These are phyloP conservation scores for Xylaria scruposa DNA, from an alignment of 495 filamentous ascomycete genomes.

Conservation along the genomic window DNA sequence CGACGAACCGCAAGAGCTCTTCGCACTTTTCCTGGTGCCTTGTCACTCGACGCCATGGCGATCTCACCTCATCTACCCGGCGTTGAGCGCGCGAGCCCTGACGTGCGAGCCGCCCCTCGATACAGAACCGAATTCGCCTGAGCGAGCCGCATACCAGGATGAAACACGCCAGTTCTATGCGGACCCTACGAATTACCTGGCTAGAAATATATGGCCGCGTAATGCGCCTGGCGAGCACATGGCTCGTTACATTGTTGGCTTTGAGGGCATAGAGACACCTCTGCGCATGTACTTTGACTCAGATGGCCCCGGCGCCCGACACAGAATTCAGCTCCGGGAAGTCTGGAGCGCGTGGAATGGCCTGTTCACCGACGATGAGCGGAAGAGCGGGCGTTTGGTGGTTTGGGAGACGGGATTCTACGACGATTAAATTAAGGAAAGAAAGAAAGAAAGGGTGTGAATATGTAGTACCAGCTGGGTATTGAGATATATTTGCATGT, in stretches of 20 bases:
- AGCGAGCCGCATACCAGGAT: slow-evolving; percentile 73
- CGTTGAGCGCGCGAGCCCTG: slow-evolving; percentile 82
- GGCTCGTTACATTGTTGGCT: slow-evolving; percentile 63
- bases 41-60: slow-evolving; percentile 99
- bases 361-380: slow-evolving; percentile 85
- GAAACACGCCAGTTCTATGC: slow-evolving; percentile 92
- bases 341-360: slow-evolving; percentile 83
- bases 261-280: slow-evolving; percentile 56
- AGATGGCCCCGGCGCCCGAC: slow-evolving; percentile 54
- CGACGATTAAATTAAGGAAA: slow-evolving; percentile 14
- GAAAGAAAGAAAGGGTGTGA: background rate
- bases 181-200: slow-evolving; percentile 66
- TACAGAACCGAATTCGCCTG: slow-evolving; percentile 53
- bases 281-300: slow-evolving; percentile 53
- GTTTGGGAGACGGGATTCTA: slow-evolving; percentile 69
- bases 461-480: background rate
- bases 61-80: slow-evolving; percentile 77
- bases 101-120: slow-evolving; percentile 88
- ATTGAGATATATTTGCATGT: background rate
- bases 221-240: slow-evolving; percentile 50
- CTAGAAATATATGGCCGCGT: slow-evolving; percentile 47
- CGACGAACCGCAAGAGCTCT: slow-evolving; percentile 51
- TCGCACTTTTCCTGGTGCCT: slow-evolving; percentile 91
- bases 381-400: slow-evolving; percentile 82
- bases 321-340: slow-evolving; percentile 53